Percentiles rank a stretch among this genome's conserved stretches.
These are phyloP conservation scores for Candida tallmaniae DNA, from an alignment of 805 yeast species.

Conservation along the genomic window DNA sequence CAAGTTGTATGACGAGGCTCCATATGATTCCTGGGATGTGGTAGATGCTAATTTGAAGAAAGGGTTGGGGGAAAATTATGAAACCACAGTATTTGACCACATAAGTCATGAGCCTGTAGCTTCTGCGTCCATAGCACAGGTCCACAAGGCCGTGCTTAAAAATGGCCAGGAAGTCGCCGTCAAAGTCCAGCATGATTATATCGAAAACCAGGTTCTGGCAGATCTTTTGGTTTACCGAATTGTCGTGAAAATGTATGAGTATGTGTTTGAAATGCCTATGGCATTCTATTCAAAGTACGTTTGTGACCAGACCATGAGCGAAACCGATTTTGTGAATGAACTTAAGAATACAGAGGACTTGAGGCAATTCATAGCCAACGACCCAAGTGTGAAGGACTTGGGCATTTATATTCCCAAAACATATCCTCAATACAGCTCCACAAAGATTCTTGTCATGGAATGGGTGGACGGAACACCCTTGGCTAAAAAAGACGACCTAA, in stretches of 20 bases:
- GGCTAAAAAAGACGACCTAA: conserved; percentile 40
- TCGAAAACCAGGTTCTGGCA: conserved; percentile 52
- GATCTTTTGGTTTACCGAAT: conserved; percentile 58
- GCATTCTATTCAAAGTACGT: conserved; percentile 53
- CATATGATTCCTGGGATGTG: conserved; percentile 48
- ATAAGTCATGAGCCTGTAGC: conserved; percentile 62
- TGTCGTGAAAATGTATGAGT: conserved; percentile 50
- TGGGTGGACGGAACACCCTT: conserved; percentile 74
- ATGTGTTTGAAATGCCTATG: conserved; percentile 61
- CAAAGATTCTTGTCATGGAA: conserved; percentile 57
- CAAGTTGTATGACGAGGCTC: conserved; percentile 64
- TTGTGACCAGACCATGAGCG: conserved; percentile 52
- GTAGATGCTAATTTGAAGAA: conserved; percentile 35
- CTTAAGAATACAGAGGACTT: conserved; percentile 46
- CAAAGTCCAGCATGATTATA: conserved; percentile 63
- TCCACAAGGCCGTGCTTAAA: conserved; percentile 49
- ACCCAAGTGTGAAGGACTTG: conserved; percentile 29
- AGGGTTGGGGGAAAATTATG: conserved; percentile 14
- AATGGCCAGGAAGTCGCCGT: conserved; percentile 55
- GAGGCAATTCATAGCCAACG: conserved; percentile 34
- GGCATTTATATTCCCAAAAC: conserved; percentile 54
- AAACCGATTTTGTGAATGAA: conserved; percentile 60
- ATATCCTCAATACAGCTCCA: conserved; percentile 42
- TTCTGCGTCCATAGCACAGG: conserved; percentile 73
- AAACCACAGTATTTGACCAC: conserved; percentile 28